Conservation (phyloP, 1,139 yeast genomes). For the Taphrina sp. region DNA sequence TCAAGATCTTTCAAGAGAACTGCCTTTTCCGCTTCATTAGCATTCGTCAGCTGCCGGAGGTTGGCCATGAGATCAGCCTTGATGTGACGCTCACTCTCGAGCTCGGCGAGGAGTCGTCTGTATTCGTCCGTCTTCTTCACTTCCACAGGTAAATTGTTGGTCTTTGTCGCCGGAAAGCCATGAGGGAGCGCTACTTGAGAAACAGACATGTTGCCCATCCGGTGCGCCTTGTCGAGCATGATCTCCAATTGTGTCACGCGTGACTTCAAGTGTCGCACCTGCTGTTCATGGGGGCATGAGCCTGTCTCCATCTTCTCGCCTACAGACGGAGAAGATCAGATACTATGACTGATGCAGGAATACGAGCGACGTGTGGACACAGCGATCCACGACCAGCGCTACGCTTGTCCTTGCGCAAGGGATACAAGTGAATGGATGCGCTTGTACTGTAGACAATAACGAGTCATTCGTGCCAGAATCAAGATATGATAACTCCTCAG, state of each 20-base stretch:
- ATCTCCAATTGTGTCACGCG: slow-evolving; percentile 28
- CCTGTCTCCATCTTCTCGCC: slow-evolving; percentile 17
- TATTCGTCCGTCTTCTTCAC: slow-evolving; percentile 6
- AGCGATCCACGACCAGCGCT: too few relatives aligned
- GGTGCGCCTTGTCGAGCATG: slow-evolving; percentile 22
- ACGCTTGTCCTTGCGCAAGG: too few relatives aligned
- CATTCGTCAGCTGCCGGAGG: slow-evolving; percentile 8
- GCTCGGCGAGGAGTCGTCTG: slow-evolving; percentile 4
- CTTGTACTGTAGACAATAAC: too few relatives aligned
- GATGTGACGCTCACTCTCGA: slow-evolving; percentile 18
- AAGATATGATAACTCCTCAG: too few relatives aligned
- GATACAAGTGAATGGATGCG: too few relatives aligned
- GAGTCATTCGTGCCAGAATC: too few relatives aligned
- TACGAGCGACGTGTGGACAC: too few relatives aligned
- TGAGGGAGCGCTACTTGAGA: slow-evolving; percentile 1
- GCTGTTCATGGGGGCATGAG: slow-evolving; percentile 22
- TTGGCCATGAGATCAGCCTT: slow-evolving; percentile 31
- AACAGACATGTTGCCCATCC: slow-evolving; percentile 6
- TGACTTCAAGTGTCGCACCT: slow-evolving; percentile 28
- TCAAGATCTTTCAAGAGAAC: slow-evolving; percentile 5
- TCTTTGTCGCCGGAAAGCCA: not conserved
- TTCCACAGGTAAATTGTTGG: not conserved
- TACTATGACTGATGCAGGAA: not conserved
- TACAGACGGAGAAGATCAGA: too few relatives aligned
- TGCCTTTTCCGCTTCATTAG: slow-evolving; percentile 14